These are phyloP conservation scores for Juncus inflexus DNA, from an alignment of 176 grass and related monocot species.

Conservation along the genomic window DNA sequence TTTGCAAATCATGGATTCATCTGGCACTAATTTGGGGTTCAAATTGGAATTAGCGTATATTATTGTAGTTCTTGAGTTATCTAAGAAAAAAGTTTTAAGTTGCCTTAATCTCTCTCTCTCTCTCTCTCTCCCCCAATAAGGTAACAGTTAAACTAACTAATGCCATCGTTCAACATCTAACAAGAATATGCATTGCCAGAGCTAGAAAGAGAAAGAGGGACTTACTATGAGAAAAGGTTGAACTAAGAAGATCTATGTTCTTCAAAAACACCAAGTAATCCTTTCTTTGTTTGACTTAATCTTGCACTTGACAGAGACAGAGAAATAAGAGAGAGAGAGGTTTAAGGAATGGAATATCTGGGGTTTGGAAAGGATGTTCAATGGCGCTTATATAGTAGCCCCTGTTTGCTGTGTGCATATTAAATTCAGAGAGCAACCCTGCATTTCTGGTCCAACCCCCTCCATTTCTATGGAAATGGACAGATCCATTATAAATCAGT, in stretches of 20 bases:
- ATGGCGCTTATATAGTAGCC: constrained; percentile 3
- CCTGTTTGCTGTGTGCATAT: not conserved
- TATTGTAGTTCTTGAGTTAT: too few species aligned
- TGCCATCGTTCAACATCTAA: constrained; percentile 6
- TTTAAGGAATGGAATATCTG: constrained; percentile 10
- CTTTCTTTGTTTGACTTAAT: not conserved
- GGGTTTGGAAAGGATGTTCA: not conserved
- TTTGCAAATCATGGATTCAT: too few species aligned
- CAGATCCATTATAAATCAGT: too few species aligned
- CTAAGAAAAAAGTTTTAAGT: too few species aligned
- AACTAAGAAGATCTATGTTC: not conserved
- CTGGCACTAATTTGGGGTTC: too few species aligned
- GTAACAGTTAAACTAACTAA: not conserved
- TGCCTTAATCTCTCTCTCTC: not conserved
- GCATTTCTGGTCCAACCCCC: too few species aligned
- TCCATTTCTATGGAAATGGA: too few species aligned
- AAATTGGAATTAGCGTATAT: too few species aligned
- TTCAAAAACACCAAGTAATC: not conserved
- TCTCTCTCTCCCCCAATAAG: not conserved
- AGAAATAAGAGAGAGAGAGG: not conserved
- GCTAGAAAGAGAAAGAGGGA: not conserved
- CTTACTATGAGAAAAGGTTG: constrained; percentile 4
- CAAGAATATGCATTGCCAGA: not conserved
- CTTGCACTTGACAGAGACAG: not conserved
- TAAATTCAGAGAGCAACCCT: too few species aligned